Base-by-base conservation (phyloP, 2,329 filamentous ascomycete genomes). In the Aspergillus unguis region DNA sequence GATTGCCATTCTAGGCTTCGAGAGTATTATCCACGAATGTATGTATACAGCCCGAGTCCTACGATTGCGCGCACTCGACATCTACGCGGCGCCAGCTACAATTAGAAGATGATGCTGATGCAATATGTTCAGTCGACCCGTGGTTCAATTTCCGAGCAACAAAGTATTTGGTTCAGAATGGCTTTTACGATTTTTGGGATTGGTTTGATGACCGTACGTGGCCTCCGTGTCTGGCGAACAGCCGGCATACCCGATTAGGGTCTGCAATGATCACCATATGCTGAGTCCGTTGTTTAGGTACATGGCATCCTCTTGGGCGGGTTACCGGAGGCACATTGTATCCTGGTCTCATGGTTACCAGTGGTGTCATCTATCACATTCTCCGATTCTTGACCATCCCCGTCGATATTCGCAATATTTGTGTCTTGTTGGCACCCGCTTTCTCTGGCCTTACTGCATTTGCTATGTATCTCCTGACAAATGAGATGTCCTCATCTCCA, bases 1-100 rank as follows among this genome's bases (percentile, higher is more conserved):
- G 23, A 50, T 32, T 23, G 25, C 36, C 27, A 28, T 50, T 56
- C 50, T 56, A 92, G 89, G 89, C 63, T 99, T 99, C 71, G 94
- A 99, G 78, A 96, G 90, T 77, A 99, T 99, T 69, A 99, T 99
- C 69, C 94, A 99, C 81, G 94, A 99, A 81, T 99, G 94, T 96
- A 72, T 75, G 91, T 87, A 58, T 50, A 54, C 38, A 46, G 44
- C 42, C 52, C 56, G 17, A 26, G 11, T 8, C 50, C 38, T 17
- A 26, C 32, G 25, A 6, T 32, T 35, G 35, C 32, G 36, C 33
- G 27, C 36, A 32, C 31, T 11, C 10, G 10, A 31, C 25, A 35
- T 23, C 36, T 17, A 8, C 6, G 10, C 29, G 17, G 44, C 36
- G 27, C 3, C 37, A 17, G 42, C 27, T 42, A 47, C 8, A 43